These are phyloP conservation scores for Berberis thunbergii DNA, from an alignment of 164 flowering plant species.

Conservation along the genomic window DNA sequence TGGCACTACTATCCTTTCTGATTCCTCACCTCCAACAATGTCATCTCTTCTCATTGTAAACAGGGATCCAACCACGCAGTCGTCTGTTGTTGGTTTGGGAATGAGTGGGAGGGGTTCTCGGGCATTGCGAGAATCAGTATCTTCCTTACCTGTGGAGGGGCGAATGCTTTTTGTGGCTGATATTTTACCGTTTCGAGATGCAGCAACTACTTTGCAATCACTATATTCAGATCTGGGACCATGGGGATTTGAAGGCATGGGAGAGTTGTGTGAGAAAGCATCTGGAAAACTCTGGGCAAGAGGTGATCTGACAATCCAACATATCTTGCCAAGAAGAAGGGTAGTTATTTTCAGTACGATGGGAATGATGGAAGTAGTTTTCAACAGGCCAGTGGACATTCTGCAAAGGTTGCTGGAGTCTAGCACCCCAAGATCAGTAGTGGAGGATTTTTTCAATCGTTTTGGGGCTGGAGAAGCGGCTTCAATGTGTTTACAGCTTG, in stretches of 20 bases:
- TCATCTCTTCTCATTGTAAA: conserved; percentile 79
- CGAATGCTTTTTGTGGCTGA: conserved; percentile 91
- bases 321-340: conserved; percentile 82
- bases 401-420: conserved; percentile 74
- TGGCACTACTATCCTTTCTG: conserved; percentile 84
- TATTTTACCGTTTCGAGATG: conserved; percentile 60
- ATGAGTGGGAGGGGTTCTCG: conserved; percentile 46
- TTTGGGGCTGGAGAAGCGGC: conserved; percentile 98
- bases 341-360: conserved; percentile 79
- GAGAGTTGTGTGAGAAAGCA: conserved; percentile 59
- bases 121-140: conserved; percentile 76
- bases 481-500: conserved; percentile 90
- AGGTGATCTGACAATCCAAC: conserved; percentile 84
- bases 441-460: conserved; percentile 88
- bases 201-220: conserved; percentile 61
- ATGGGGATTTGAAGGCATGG: conserved; percentile 40
- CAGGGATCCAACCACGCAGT: conserved; percentile 60
- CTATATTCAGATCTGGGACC: conserved; percentile 70
- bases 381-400: conserved; percentile 91
- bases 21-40: conserved; percentile 71
- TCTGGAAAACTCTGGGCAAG: conserved; percentile 77
- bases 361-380: conserved; percentile 93
- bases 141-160: conserved; percentile 83
- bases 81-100: conserved; percentile 48
- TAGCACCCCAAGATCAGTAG: conserved; percentile 58